Conservation (phyloP, 2,329 filamentous ascomycete genomes). For the Aspergillus sp. region DNA sequence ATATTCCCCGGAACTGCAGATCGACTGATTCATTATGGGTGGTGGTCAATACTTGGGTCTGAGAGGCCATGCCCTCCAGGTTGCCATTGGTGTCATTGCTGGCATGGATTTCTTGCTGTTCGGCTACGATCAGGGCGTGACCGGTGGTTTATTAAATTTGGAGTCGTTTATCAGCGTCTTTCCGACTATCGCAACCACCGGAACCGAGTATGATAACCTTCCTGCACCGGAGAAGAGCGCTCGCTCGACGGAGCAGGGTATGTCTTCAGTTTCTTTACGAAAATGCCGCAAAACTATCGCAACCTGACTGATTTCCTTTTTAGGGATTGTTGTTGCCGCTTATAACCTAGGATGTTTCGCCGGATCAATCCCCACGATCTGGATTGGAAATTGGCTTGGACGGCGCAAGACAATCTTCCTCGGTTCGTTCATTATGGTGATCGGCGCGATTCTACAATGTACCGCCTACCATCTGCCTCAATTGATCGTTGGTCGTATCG, state of each 20-base stretch:
- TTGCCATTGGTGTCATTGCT: slow-evolving; percentile 39
- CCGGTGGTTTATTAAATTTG: slow-evolving; percentile 39
- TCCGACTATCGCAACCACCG: slow-evolving; percentile 32
- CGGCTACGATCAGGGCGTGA: slow-evolving; percentile 38
- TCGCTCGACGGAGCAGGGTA: slow-evolving; percentile 33
- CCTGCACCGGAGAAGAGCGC: slow-evolving; percentile 11
- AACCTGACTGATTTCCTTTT: background rate
- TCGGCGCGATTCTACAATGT: slow-evolving; percentile 45
- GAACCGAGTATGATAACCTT: slow-evolving; percentile 11
- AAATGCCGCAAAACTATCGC: too few species aligned
- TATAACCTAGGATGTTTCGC: slow-evolving; percentile 48
- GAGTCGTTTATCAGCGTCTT: slow-evolving; percentile 36
- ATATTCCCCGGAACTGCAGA: background rate
- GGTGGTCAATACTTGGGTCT: slow-evolving; percentile 33
- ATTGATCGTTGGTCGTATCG: slow-evolving; percentile 46
- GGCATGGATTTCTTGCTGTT: slow-evolving; percentile 37
- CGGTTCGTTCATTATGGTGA: slow-evolving; percentile 44
- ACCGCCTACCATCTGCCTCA: slow-evolving; percentile 43
- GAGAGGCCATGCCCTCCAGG: slow-evolving; percentile 33
- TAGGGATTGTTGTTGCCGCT: slow-evolving; percentile 35
- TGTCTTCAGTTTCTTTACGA: background rate
- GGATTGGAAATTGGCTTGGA: slow-evolving; percentile 46
- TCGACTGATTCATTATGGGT: slow-evolving; percentile 11
- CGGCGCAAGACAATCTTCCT: slow-evolving; percentile 46
- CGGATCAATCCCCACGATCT: slow-evolving; percentile 46